These are phyloP conservation scores for Phycomyces blakesleeanus DNA, from an alignment of 192 early-diverging fungal genomes.

Conservation along the genomic window DNA sequence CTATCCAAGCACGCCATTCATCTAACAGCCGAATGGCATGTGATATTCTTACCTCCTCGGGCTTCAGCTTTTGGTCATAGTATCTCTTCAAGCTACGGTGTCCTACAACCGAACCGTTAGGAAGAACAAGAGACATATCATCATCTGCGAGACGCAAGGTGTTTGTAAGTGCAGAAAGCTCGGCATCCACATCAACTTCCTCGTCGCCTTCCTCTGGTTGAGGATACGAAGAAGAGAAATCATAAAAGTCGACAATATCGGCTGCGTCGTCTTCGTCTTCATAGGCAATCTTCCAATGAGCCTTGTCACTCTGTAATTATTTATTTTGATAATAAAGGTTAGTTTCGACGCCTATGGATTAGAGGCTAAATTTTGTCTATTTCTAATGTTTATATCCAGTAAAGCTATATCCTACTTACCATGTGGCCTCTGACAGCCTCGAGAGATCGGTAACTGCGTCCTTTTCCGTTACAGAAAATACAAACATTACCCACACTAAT, in stretches of 20 bases:
- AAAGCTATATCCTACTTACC: slow-evolving; percentile 39
- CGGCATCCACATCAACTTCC: slow-evolving; percentile 44
- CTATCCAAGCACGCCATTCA: no score
- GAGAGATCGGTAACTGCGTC: slow-evolving; percentile 72
- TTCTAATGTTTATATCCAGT: no score
- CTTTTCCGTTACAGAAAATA: slow-evolving; percentile 91
- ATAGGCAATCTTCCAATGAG: slow-evolving; percentile 96
- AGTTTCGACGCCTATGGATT: no score
- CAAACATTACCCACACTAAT: slow-evolving; percentile 93
- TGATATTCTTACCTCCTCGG: slow-evolving; percentile 46
- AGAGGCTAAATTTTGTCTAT: no score
- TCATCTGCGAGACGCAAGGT: slow-evolving; percentile 62
- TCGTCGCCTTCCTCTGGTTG: slow-evolving; percentile 46
- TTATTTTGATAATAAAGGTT: no score
- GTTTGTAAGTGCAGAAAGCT: slow-evolving; percentile 33
- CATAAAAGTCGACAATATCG: slow-evolving; percentile 94
- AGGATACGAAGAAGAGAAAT: slow-evolving; percentile 86
- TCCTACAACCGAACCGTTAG: slow-evolving; percentile 77
- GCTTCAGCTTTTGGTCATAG: slow-evolving; percentile 80
- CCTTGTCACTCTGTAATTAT: slow-evolving; percentile 70
- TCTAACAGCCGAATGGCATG: no score
- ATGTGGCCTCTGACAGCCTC: slow-evolving; percentile 96
- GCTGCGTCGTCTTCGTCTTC: slow-evolving; percentile 86
- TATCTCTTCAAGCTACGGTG: slow-evolving; percentile 77
- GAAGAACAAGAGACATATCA: slow-evolving; percentile 83